Evolutionary conservation across 805 yeast genomes (phyloP), one percentile per base, ranked within the genome.

Genomic region (Candida chauliodis): DNA sequence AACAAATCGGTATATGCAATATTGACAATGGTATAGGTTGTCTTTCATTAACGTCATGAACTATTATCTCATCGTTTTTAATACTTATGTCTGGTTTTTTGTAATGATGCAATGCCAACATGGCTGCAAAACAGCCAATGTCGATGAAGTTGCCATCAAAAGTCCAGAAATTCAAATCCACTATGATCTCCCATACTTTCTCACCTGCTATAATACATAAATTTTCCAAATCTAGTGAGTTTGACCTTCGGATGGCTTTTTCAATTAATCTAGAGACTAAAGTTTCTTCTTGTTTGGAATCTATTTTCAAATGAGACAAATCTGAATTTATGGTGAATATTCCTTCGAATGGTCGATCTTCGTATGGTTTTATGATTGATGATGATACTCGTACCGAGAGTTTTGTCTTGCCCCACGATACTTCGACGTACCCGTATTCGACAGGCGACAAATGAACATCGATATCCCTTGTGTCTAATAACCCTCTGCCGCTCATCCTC

Each of bases 321-420:
- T 93, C 98, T 2, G 95, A 84, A 35, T 84, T 77, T 10, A 93
- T 89, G 17, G 75, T 69, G 56, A 93, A 89, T 3, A 84, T 52
- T 1, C 99, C 99, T 59, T 93, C 99, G 56, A 87, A 91, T 0
- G 97, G 97, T 38, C 96, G 72, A 48, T 90, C 95, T 35, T 88
- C 95, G 46, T 73, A 82, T 0, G 99, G 99, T 42, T 77, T 75
- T 3, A 77, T 72, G 10, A 93, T 79, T 37, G 78, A 81, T 8
- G 95, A 84, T 13, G 89, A 78, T 4, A 91, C 80, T 40, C 86
- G 71, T 3, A 78, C 88, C 1, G 81, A 73, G 8, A 86, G 75
- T 49, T 54, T 53, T 8, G 98, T 90, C 26, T 75, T 67, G 0
- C 98, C 98, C 56, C 89, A 69, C 11, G 61, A 63, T 3, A 91